Evolutionary conservation across 116 monocot genomes (phyloP).

Genomic region (Posidonia oceanica): DNA sequence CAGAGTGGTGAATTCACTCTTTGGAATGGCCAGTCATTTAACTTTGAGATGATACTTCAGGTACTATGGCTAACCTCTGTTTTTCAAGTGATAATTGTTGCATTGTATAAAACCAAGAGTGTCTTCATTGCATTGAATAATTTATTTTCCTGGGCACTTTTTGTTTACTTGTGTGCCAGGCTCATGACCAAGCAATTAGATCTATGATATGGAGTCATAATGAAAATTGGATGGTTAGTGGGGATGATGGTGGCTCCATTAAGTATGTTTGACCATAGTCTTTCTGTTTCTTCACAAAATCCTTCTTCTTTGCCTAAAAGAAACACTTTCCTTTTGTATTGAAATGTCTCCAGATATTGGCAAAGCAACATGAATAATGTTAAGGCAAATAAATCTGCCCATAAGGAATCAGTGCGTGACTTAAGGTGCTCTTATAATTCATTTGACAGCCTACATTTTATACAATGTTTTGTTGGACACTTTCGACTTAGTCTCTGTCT

Average conservation of each 20-base stretch:
- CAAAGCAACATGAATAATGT: slow-evolving; percentile 99
- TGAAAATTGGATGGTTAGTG: slow-evolving; percentile 99
- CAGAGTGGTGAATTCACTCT: slow-evolving; percentile 99
- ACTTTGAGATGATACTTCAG: slow-evolving; percentile 99
- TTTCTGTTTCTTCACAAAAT: neutral
- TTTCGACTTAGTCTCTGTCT: no score
- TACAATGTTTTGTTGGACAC: no score
- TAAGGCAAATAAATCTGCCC: slow-evolving; percentile 93
- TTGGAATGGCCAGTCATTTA: slow-evolving; percentile 99
- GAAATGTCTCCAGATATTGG: slow-evolving; percentile 60
- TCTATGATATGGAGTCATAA: slow-evolving; percentile 99
- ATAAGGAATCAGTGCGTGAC: slow-evolving; percentile 94
- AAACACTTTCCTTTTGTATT: neutral
- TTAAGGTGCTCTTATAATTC: slow-evolving; percentile 44
- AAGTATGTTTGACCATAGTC: slow-evolving; percentile 39
- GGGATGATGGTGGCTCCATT: slow-evolving; percentile 96
- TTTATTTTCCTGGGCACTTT: neutral
- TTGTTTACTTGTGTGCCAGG: slow-evolving; percentile 27
- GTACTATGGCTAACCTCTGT: slow-evolving; percentile 11
- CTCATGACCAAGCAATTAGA: slow-evolving; percentile 92
- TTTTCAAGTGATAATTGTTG: neutral
- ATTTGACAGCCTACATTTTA: neutral
- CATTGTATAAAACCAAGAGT: neutral
- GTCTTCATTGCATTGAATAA: neutral
- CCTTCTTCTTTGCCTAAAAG: neutral